Base-by-base conservation (phyloP, 2,329 filamentous ascomycete species). In the Penicillium sp. region DNA sequence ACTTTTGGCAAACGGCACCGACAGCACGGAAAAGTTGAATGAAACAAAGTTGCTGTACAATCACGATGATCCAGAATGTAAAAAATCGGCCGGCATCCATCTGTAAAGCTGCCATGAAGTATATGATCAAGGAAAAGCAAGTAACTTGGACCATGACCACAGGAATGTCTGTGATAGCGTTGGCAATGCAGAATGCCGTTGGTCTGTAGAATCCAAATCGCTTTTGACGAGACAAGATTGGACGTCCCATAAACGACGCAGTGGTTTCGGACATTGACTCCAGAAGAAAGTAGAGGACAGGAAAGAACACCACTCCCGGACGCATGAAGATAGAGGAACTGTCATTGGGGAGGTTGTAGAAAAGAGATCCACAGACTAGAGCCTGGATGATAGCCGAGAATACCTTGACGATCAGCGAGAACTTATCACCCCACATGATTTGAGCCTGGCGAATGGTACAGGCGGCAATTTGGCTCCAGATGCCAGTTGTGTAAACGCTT, bases 221-320 rank as follows among this genome's bases (percentile, higher is more conserved):
- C 58, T 85, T 84, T 62, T 86, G 82, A 57, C 85, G 85, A 14
- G 83, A 71, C 16, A 86, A 66, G 51, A 86, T 85, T 0, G 82
- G 81, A 40, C 82, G 78, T 3, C 77, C 77, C 55, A 77, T 73
- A 53, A 85, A 86, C 0, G 81, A 78, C 1, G 76, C 68, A 0
- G 80, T 79, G 11, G 80, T 73, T 54, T 84, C 79, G 2, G 77
- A 76, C 35, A 83, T 61, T 2, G 79, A 77, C 22, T 82, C 70
- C 1, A 84, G 68, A 1, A 80, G 74, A 50, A 82, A 82, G 66
- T 81, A 82, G 0, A 84, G 69, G 0, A 82, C 60, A 26, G 79
- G 73, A 55, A 82, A 79, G 65, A 82, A 83, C 11, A 83, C 67
- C 1, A 76, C 74, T 68, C 78, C 79, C 20, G 79, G 79, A 14